Conservation (phyloP, 164 flowering plant species). For the Macadamia integrifolia region DNA sequence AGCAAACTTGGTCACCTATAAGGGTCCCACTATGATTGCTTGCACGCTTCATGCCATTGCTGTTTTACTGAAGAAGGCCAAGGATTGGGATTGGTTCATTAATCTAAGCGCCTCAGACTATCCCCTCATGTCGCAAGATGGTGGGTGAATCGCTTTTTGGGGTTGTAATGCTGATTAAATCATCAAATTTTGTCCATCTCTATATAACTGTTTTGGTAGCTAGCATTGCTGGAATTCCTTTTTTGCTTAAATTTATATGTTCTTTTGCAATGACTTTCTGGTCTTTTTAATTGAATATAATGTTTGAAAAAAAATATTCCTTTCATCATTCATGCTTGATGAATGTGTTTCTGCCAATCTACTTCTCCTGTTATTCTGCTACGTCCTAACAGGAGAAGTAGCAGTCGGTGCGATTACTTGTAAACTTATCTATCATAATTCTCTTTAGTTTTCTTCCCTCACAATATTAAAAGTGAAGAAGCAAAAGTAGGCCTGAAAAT, state of each 20-base stretch:
- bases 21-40: conserved; percentile 81
- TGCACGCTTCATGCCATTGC: conserved; percentile 68
- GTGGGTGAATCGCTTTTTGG: conserved; percentile 24
- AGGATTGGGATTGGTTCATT: conserved; percentile 93
- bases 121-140: conserved; percentile 89
- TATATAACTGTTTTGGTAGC: too few relatives aligned
- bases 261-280: not conserved
- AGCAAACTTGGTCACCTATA: conserved; percentile 66
- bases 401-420: not conserved
- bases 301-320: not conserved
- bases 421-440: too few relatives aligned
- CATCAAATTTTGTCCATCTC: too few relatives aligned
- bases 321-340: not conserved
- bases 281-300: not conserved
- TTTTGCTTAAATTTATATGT: not conserved
- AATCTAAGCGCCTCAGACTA: conserved; percentile 89
- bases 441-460: too few relatives aligned
- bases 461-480: too few relatives aligned
- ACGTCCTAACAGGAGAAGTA: not conserved
- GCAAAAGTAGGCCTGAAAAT: too few relatives aligned
- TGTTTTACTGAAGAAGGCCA: conserved; percentile 50
- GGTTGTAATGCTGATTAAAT: too few relatives aligned
- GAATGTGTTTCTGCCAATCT: not conserved
- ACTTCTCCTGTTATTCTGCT: not conserved
- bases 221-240: too few relatives aligned